Evolutionary conservation across 2,329 filamentous ascomycete genomes (phyloP).

Genomic region (Hyphodiscus sp.): DNA sequence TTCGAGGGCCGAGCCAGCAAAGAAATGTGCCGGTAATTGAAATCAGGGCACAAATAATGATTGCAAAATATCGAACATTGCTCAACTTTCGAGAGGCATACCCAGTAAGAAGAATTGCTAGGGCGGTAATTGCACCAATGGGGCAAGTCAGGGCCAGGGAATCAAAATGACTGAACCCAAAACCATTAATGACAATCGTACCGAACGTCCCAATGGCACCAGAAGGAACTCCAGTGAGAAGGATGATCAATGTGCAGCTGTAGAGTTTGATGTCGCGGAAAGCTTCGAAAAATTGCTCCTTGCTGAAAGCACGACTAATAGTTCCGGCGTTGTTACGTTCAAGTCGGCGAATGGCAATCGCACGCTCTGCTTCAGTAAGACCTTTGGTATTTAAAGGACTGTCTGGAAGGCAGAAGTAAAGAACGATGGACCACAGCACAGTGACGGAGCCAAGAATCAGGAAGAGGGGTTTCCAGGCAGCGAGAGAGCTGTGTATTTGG

Average conservation of each 20-base stretch:
- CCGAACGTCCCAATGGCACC: constrained; percentile 29
- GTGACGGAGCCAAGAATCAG: constrained; percentile 30
- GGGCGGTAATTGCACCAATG: constrained; percentile 29
- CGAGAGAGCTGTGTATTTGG: constrained; percentile 25
- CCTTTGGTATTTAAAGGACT: constrained; percentile 27
- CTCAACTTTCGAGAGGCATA: constrained; percentile 24
- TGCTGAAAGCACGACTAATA: constrained; percentile 37
- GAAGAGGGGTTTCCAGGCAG: constrained; percentile 32
- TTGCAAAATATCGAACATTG: constrained; percentile 26
- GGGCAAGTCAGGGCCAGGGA: constrained; percentile 31
- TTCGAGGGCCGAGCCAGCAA: constrained; percentile 23
- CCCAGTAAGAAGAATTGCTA: constrained; percentile 28
- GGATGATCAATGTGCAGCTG: constrained; percentile 27
- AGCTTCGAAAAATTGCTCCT: constrained; percentile 26
- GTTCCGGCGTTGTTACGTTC: constrained; percentile 33
- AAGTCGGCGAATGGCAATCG: constrained; percentile 24
- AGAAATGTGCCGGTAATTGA: constrained; percentile 10
- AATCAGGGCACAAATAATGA: constrained; percentile 13
- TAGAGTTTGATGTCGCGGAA: constrained; percentile 28
- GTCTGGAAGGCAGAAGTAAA: constrained; percentile 29
- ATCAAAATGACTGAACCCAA: constrained; percentile 30
- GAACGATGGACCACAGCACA: constrained; percentile 17
- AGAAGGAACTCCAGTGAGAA: constrained; percentile 28
- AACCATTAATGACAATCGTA: constrained; percentile 31
- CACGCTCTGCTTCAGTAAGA: constrained; percentile 27